Evolutionary conservation across 176 grass and related monocot species (phyloP).

Genomic region (Aegilops speltoides): DNA sequence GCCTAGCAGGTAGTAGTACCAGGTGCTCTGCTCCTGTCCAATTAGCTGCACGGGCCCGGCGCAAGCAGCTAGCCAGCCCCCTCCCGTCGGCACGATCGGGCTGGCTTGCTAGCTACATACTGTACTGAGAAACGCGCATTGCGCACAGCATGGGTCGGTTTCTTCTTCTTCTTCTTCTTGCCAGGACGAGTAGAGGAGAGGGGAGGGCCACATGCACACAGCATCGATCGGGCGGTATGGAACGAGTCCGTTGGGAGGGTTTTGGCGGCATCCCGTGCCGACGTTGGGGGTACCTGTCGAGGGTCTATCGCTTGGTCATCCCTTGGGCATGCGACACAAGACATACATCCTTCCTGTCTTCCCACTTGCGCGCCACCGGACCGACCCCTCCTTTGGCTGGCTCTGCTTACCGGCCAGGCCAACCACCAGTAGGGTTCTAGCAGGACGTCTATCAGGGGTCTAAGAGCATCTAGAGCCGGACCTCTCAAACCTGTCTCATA

Average conservation of each 20-base stretch:
- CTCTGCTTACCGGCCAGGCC: too few relatives aligned
- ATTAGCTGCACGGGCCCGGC: not conserved
- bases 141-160: too few relatives aligned
- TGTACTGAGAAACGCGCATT: too few relatives aligned
- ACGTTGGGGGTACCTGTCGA: slow-evolving; percentile 4
- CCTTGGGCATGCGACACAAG: not conserved
- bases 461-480: not conserved
- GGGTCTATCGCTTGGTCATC: not conserved
- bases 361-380: not conserved
- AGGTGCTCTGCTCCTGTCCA: not conserved
- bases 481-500: too few relatives aligned
- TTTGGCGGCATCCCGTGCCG: slow-evolving; percentile 7
- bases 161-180: too few relatives aligned
- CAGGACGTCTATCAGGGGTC: not conserved
- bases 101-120: too few relatives aligned
- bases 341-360: not conserved
- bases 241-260: not conserved
- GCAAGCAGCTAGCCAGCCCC: too few relatives aligned
- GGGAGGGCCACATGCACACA: too few relatives aligned
- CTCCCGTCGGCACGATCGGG: too few relatives aligned
- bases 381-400: not conserved
- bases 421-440: too few relatives aligned
- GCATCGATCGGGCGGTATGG: not conserved
- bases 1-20: not conserved
- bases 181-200: too few relatives aligned